Percentiles rank a stretch among this genome's conserved stretches.
phyloP scores from a whole-genome alignment of 345 rosid species.

The Dipteronia sinensis region DNA sequence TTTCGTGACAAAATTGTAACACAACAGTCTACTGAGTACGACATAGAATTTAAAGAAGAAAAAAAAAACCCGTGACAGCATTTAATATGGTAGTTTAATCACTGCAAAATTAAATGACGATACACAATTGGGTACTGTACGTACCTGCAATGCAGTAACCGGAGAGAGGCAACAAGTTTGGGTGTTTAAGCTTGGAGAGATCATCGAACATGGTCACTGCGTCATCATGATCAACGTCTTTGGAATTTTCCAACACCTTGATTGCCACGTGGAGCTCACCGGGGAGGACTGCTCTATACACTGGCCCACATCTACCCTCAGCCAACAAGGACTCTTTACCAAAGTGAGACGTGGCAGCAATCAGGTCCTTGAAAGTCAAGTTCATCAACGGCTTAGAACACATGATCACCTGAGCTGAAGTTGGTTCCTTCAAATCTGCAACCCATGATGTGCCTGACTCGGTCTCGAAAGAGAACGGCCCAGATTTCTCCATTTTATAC shows the following conservation, averaged over 20 bases:
- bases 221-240: constrained; percentile 49
- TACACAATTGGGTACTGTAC: constrained; percentile 33
- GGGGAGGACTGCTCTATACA: constrained; percentile 79
- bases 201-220: constrained; percentile 65
- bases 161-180: constrained; percentile 73
- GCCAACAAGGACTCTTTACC: constrained; percentile 81
- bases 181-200: constrained; percentile 77
- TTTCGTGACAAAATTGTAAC: constrained; percentile 10
- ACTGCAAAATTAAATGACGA: too few species aligned
- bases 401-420: constrained; percentile 81
- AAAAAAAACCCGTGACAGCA: constrained; percentile 39
- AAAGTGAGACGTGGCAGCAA: constrained; percentile 91
- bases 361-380: constrained; percentile 87
- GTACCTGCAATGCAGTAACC: constrained; percentile 98
- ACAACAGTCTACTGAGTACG: constrained; percentile 17
- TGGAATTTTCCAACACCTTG: constrained; percentile 78
- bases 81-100: constrained; percentile 17
- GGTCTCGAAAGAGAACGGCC: constrained; percentile 90
- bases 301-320: constrained; percentile 81
- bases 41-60: not conserved
- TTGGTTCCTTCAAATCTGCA: constrained; percentile 86
- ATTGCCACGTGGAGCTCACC: constrained; percentile 93
- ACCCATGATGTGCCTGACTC: constrained; percentile 94
- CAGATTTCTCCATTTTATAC: constrained; percentile 80
- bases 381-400: constrained; percentile 85